Base-by-base conservation (phyloP, 106 monocot species). In the Acorus gramineus region DNA sequence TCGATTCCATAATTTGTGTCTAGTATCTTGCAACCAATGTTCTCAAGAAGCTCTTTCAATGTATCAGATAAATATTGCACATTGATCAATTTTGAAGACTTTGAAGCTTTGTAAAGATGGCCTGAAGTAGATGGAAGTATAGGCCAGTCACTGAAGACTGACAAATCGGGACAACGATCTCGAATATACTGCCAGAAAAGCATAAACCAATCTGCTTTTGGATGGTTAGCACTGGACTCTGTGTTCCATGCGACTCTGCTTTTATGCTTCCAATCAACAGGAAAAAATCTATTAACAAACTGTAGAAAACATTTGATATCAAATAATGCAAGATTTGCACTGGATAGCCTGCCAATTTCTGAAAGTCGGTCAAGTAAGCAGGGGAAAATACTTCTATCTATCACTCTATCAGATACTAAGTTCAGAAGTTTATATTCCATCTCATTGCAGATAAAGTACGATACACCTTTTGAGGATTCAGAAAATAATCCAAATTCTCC, bases 121-220 rank as follows among this genome's bases (percentile, higher is more conserved):
- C 88, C 91, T 8, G 96, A 84, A 52, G 79, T 83, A 76, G 91
- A 85, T 54, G 96, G 96, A 53, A 98, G 66, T 73, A 92, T 81
- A 63, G 96, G 96, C 96, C 96, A 98, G 53, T 92, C 85, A 66
- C 64, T 77, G 67, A 92, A 88, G 46, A 83, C 55, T 69, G 81
- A 81, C 65, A 98, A 79, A 73, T 83, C 83, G 74, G 72, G 73
- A 14, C 83, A 85, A 4, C 71, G 64, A 9, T 66, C 68, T 59
- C 73, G 70, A 57, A 98, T 70, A 72, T 88, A 98, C 72, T 78
- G 65, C 96, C 96, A 98, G 64, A 98, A 98, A 71, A 81, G 87
- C 62, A 75, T 62, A 75, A 92, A 92, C 96, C 96, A 92, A 63
- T 63, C 69, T 57, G 59, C 49, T 52, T 76, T 73, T 3, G 79